phyloP scores from a whole-genome alignment of 352 stramenopile species.

The Globisporangium radiosum region DNA sequence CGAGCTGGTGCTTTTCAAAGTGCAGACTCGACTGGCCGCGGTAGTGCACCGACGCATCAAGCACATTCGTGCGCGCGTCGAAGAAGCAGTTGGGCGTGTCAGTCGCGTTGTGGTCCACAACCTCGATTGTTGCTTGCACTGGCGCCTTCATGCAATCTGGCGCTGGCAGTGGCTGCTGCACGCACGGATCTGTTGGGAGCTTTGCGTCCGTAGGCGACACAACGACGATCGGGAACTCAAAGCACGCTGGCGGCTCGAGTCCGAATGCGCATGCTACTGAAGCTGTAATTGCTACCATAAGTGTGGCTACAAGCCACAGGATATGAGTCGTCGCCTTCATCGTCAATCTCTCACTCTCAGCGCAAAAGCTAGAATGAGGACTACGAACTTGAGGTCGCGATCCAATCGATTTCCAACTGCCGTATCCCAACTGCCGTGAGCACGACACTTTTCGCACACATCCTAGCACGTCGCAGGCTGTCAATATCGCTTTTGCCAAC shows the following conservation, averaged over 20 bases:
- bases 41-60: conserved; percentile 25
- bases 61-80: too few relatives aligned
- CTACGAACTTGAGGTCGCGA: too few relatives aligned
- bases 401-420: too few relatives aligned
- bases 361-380: too few relatives aligned
- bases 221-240: conserved; percentile 65
- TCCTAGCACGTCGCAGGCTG: too few relatives aligned
- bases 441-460: too few relatives aligned
- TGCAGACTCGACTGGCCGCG: conserved; percentile 72
- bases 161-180: conserved; percentile 59
- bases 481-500: too few relatives aligned
- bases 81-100: too few relatives aligned
- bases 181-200: conserved; percentile 65
- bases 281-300: not conserved
- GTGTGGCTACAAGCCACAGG: too few relatives aligned
- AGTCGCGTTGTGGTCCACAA: conserved; percentile 42
- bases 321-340: too few relatives aligned
- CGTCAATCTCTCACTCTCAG: too few relatives aligned
- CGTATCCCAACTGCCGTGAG: too few relatives aligned
- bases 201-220: conserved; percentile 42
- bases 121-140: conserved; percentile 44
- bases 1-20: conserved; percentile 63
- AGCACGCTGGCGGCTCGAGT: conserved; percentile 26
- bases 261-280: not conserved
- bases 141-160: conserved; percentile 61